Evolutionary conservation across 257 asterid species (phyloP).

Genomic region (Galeopsis tetrahit): DNA sequence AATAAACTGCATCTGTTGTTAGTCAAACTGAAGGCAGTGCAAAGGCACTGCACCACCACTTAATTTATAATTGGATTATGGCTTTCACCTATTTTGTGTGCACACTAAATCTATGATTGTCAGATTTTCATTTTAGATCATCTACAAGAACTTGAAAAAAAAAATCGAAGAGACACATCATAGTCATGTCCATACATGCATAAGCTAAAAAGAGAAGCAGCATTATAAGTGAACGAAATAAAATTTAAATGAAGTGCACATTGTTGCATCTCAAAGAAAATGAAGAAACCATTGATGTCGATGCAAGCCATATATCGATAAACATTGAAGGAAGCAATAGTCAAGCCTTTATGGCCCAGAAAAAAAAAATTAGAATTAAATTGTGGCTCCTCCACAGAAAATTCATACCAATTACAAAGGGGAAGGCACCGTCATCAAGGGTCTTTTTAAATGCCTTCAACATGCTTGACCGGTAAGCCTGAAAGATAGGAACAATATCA

Average conservation of each 20-base stretch:
- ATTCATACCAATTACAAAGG: constrained; percentile 91
- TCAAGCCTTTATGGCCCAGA: constrained; percentile 28
- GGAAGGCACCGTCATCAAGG: constrained; percentile 94
- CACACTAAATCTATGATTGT: constrained; percentile 40
- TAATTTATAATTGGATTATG: constrained; percentile 57
- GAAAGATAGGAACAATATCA: constrained; percentile 41
- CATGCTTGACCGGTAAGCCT: constrained; percentile 99
- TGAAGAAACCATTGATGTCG: constrained; percentile 29
- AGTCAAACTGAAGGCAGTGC: constrained; percentile 88
- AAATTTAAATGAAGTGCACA: constrained; percentile 28
- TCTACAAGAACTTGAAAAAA: constrained; percentile 35
- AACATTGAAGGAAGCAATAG: constrained; percentile 30
- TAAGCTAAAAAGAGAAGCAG: constrained; percentile 31
- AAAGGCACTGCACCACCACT: constrained; percentile 83
- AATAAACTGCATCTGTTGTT: constrained; percentile 94
- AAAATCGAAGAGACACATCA: constrained; percentile 34
- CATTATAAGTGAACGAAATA: constrained; percentile 18
- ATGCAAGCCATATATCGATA: constrained; percentile 24
- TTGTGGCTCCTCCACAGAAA: constrained; percentile 33
- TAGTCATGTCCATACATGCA: constrained; percentile 30
- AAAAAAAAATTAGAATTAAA: constrained; percentile 25
- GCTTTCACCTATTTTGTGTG: constrained; percentile 48
- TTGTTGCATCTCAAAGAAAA: constrained; percentile 35
- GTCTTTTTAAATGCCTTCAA: constrained; percentile 97
- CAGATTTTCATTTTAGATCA: constrained; percentile 39